Evolutionary conservation across 2,329 filamentous ascomycete genomes (phyloP).

Genomic region (Erysiphe pulchra): DNA sequence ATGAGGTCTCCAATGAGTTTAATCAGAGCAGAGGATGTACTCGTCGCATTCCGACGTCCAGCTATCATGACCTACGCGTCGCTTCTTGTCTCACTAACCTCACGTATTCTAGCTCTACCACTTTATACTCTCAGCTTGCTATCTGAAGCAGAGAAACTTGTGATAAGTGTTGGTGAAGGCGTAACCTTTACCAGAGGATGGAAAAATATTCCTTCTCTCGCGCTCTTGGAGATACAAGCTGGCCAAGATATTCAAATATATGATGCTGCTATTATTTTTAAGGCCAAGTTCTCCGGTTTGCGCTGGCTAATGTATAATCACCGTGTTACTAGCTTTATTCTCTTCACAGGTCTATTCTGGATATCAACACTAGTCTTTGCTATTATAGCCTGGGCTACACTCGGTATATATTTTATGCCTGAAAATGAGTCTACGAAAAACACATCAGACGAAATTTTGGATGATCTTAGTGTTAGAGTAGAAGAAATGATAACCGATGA

Average conservation of each 20-base stretch:
- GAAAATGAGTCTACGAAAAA: neutral
- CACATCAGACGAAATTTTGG: slow-evolving; percentile 2
- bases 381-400: slow-evolving; percentile 34
- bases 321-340: slow-evolving; percentile 38
- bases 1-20: slow-evolving; percentile 4
- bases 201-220: slow-evolving; percentile 20
- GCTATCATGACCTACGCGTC: slow-evolving; percentile 58
- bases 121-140: slow-evolving; percentile 43
- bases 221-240: slow-evolving; percentile 19
- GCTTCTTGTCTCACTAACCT: slow-evolving; percentile 38
- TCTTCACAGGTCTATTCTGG: slow-evolving; percentile 56
- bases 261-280: slow-evolving; percentile 37
- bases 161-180: slow-evolving; percentile 46
- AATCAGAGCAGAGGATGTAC: slow-evolving; percentile 14
- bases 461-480: slow-evolving; percentile 3
- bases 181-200: slow-evolving; percentile 29
- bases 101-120: slow-evolving; percentile 35
- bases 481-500: slow-evolving; percentile 4
- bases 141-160: slow-evolving; percentile 35
- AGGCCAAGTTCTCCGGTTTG: slow-evolving; percentile 50
- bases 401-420: slow-evolving; percentile 3
- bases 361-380: slow-evolving; percentile 42
- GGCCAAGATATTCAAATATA: slow-evolving; percentile 54
- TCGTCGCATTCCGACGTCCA: slow-evolving; percentile 43
- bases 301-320: slow-evolving; percentile 75